Conservation (phyloP, 176 grass and related monocot species). For the Chrysopogon serrulatus region DNA sequence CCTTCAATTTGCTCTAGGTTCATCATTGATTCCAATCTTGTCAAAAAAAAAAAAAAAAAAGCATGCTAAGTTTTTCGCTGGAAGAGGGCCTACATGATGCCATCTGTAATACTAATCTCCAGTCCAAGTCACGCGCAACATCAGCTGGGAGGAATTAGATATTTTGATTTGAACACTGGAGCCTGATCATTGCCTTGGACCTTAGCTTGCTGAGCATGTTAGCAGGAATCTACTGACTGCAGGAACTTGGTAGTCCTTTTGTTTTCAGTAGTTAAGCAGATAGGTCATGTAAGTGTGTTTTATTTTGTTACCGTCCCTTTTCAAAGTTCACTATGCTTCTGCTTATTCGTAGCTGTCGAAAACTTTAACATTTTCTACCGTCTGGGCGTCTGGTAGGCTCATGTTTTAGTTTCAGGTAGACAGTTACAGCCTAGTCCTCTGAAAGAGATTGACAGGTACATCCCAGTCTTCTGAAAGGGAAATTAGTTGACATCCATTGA, state of each 20-base stretch:
- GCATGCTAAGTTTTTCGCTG: background rate
- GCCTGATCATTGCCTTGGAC: background rate
- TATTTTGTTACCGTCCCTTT: background rate
- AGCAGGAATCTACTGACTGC: slow-evolving; percentile 9
- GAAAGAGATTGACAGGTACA: slow-evolving; percentile 23
- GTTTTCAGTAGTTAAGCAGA: slow-evolving; percentile 12
- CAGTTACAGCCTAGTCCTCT: slow-evolving; percentile 1
- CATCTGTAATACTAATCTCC: background rate
- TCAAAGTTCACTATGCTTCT: background rate
- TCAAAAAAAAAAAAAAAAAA: too few relatives aligned
- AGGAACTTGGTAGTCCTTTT: background rate
- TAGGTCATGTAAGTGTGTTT: slow-evolving; percentile 1
- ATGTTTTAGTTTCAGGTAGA: background rate
- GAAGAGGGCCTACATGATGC: background rate
- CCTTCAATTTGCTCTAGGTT: too few relatives aligned
- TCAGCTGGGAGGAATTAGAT: background rate
- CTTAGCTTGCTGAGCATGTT: slow-evolving; percentile 19
- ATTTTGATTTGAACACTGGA: slow-evolving; percentile 6
- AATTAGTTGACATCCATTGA: background rate
- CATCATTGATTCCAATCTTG: background rate
- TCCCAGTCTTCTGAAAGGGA: slow-evolving; percentile 18
- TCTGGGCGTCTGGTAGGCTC: slow-evolving; percentile 5
- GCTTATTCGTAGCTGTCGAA: background rate
- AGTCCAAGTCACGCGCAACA: background rate
- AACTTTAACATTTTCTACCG: background rate